Percentiles rank a stretch among this genome's conserved stretches.
These are phyloP conservation scores for Mortierella antarctica DNA, from an alignment of 192 early-diverging fungal genomes.

Conservation along the genomic window DNA sequence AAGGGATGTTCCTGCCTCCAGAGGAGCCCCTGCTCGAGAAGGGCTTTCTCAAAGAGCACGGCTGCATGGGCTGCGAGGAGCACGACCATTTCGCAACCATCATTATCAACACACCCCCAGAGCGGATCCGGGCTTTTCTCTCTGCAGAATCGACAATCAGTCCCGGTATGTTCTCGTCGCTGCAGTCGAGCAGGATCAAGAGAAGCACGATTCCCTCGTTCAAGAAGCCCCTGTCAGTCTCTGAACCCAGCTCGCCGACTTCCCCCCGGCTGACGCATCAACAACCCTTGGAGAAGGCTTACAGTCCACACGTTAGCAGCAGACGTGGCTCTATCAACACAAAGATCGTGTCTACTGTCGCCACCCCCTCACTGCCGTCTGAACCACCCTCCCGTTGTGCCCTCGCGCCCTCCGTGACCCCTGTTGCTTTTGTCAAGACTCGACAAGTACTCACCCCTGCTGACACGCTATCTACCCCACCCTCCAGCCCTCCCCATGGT, in stretches of 20 bases:
- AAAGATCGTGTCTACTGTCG: not conserved
- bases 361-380: not conserved
- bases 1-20: constrained; percentile 28
- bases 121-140: constrained; percentile 22
- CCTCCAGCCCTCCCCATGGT: constrained; percentile 9
- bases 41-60: constrained; percentile 4
- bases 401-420: not conserved
- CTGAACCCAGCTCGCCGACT: constrained; percentile 3
- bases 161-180: constrained; percentile 33
- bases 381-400: too few relatives aligned
- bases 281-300: too few relatives aligned
- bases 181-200: constrained; percentile 23
- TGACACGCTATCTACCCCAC: constrained; percentile 13
- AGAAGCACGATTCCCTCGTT: constrained; percentile 18
- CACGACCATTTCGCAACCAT: constrained; percentile 27
- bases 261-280: not conserved
- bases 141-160: constrained; percentile 42
- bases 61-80: not conserved
- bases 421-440: not conserved
- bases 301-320: not conserved
- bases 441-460: constrained; percentile 10
- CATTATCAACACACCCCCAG: constrained; percentile 20
- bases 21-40: constrained; percentile 6
- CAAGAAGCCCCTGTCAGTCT: not conserved
- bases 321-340: too few relatives aligned